Conservation (phyloP, 371 early-diverging fungal genomes). For the Chytridium lagenaria region DNA sequence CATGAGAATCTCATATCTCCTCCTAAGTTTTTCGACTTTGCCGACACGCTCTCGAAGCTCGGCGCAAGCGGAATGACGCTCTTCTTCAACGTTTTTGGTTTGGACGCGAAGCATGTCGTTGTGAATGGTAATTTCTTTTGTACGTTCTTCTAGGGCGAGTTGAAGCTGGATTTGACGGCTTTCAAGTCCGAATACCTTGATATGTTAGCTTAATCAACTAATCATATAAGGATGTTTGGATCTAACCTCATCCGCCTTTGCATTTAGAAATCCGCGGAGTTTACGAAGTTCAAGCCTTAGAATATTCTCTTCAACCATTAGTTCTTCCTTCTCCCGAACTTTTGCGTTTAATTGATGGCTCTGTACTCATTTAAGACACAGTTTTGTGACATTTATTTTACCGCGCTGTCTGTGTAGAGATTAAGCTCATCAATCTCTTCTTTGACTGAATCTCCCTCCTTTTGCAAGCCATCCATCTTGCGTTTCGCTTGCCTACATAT, state of each 20-base stretch:
- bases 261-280: conserved; percentile 54
- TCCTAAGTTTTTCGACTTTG: conserved; percentile 58
- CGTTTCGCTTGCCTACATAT: conserved; percentile 48
- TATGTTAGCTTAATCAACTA: background rate
- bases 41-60: conserved; percentile 59
- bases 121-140: conserved; percentile 58
- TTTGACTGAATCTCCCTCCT: conserved; percentile 47
- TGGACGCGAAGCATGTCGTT: conserved; percentile 58
- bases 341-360: conserved; percentile 54
- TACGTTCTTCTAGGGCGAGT: conserved; percentile 61
- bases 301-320: conserved; percentile 65
- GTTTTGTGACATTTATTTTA: conserved; percentile 5
- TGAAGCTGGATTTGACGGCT: conserved; percentile 56
- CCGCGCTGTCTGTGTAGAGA: conserved; percentile 60
- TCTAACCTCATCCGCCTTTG: conserved; percentile 56
- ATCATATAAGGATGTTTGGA: background rate
- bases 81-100: conserved; percentile 58
- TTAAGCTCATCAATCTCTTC: conserved; percentile 58
- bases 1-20: conserved; percentile 63
- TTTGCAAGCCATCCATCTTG: conserved; percentile 50
- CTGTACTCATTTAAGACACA: conserved; percentile 23
- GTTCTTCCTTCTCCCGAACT: conserved; percentile 61
- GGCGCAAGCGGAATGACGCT: conserved; percentile 50
- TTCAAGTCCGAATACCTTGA: conserved; percentile 58
- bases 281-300: conserved; percentile 61